These are phyloP conservation scores for Hemileia vastatrix DNA, from an alignment of 1,284 basidiomycete genomes.

Conservation along the genomic window DNA sequence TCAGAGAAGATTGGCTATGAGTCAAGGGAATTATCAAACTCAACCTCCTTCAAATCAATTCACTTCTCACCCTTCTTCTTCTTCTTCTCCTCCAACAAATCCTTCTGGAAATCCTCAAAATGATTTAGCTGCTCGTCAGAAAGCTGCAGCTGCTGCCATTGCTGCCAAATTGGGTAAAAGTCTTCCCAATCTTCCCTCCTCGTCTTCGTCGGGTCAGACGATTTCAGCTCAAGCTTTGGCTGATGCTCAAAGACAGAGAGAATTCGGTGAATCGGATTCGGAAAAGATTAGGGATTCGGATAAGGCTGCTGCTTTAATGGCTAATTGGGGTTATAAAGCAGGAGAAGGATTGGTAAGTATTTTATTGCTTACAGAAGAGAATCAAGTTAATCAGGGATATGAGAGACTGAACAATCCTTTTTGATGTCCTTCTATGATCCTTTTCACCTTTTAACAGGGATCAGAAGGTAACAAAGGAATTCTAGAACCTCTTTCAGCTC, in stretches of 20 bases:
- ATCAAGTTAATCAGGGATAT: too few species aligned
- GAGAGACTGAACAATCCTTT: too few species aligned
- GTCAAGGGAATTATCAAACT: conserved; percentile 8
- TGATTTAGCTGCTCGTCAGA: conserved; percentile 24
- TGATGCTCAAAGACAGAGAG: neutral
- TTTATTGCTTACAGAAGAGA: too few species aligned
- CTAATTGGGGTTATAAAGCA: conserved; percentile 31
- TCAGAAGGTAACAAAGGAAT: too few species aligned
- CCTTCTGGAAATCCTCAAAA: neutral
- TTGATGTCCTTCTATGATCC: too few species aligned
- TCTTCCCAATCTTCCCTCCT: neutral
- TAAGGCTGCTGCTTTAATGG: conserved; percentile 26
- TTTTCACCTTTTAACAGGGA: too few species aligned
- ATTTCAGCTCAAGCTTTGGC: neutral
- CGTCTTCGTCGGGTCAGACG: neutral
- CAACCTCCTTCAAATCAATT: conserved; percentile 9
- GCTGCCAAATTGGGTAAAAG: conserved; percentile 28
- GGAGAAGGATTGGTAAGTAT: conserved; percentile 31
- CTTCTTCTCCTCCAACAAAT: neutral
- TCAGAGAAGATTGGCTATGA: conserved; percentile 24
- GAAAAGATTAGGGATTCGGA: neutral
- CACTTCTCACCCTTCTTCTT: neutral
- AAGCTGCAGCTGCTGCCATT: conserved; percentile 31
- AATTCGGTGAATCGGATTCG: neutral
- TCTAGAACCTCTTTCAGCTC: conserved; percentile 28